Percentiles rank a stretch among this genome's conserved stretches.
phyloP scores from a whole-genome alignment of 768 basidiomycete species.

The Termitomyces bulborhizus region DNA sequence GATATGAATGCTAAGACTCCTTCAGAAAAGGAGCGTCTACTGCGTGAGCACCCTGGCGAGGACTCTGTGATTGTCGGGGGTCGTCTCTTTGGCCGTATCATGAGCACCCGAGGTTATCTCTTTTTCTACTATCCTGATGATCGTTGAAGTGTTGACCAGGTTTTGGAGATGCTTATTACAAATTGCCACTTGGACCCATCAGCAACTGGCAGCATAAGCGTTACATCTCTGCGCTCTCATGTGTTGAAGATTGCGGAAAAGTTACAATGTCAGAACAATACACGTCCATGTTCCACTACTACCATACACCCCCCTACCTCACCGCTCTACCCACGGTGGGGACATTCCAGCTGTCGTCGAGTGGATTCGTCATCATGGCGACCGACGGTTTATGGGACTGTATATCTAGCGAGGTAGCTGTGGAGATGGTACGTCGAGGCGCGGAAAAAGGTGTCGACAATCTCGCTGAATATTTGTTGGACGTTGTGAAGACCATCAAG shows the following conservation, averaged over 20 bases:
- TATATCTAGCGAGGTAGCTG: conserved; percentile 41
- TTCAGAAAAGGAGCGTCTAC: conserved; percentile 25
- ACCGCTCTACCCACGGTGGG: conserved; percentile 47
- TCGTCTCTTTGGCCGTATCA: conserved; percentile 31
- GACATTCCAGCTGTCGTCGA: conserved; percentile 25
- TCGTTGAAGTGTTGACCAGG: conserved; percentile 16
- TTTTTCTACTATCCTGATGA: neutral
- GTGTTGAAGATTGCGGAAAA: conserved; percentile 24
- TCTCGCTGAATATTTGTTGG: conserved; percentile 23
- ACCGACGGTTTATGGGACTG: conserved; percentile 55
- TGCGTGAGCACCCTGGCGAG: conserved; percentile 28
- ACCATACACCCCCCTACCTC: conserved; percentile 56
- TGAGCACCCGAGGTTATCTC: conserved; percentile 29
- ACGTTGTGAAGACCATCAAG: conserved; percentile 16
- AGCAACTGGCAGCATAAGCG: conserved; percentile 24
- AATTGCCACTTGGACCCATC: conserved; percentile 24
- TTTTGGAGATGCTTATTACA: conserved; percentile 34
- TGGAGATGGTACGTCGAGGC: conserved; percentile 29
- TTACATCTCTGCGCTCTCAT: conserved; percentile 28
- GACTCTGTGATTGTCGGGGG: conserved; percentile 24
- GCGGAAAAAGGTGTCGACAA: conserved; percentile 14
- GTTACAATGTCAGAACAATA: conserved; percentile 30
- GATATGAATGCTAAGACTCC: conserved; percentile 28
- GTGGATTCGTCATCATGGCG: conserved; percentile 43
- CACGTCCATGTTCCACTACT: conserved; percentile 29